Evolutionary conservation across 2,329 filamentous ascomycete genomes (phyloP).

Genomic region (Aureobasidium pullulans): DNA sequence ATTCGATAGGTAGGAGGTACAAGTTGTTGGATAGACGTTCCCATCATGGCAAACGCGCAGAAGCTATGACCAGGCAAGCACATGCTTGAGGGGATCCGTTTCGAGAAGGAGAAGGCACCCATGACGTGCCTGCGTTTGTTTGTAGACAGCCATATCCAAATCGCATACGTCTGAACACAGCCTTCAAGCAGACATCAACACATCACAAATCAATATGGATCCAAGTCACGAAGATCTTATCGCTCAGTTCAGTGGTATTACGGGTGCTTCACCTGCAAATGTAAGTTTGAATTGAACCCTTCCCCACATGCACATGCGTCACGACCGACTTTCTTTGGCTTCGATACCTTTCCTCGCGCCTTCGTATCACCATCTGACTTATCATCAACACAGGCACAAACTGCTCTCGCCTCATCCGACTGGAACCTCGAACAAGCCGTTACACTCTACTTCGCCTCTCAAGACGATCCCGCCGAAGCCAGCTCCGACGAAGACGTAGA

Average conservation of each 20-base stretch:
- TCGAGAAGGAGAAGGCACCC: neutral
- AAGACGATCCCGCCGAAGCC: slow-evolving; percentile 23
- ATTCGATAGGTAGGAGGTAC: too few relatives aligned
- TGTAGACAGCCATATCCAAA: neutral
- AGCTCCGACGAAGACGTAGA: slow-evolving; percentile 29
- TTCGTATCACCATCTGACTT: neutral
- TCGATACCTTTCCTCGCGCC: neutral
- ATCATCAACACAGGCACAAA: slow-evolving; percentile 32
- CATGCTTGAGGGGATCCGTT: slow-evolving; percentile 2
- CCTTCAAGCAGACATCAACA: neutral
- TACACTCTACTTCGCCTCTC: slow-evolving; percentile 37
- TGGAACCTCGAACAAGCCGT: slow-evolving; percentile 41
- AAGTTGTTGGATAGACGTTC: neutral
- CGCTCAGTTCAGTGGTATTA: slow-evolving; percentile 30
- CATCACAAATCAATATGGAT: slow-evolving; percentile 21
- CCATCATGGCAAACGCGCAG: neutral
- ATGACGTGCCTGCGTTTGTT: slow-evolving; percentile 3
- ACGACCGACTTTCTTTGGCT: neutral
- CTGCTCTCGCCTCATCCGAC: slow-evolving; percentile 35
- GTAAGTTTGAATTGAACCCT: slow-evolving; percentile 20
- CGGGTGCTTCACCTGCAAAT: slow-evolving; percentile 26
- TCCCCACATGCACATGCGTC: neutral
- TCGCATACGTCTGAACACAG: neutral
- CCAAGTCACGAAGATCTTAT: slow-evolving; percentile 25
- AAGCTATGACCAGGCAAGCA: slow-evolving; percentile 6